phyloP scores from a whole-genome alignment of 768 basidiomycete genomes.

The Macrolepiota albuminosa region DNA sequence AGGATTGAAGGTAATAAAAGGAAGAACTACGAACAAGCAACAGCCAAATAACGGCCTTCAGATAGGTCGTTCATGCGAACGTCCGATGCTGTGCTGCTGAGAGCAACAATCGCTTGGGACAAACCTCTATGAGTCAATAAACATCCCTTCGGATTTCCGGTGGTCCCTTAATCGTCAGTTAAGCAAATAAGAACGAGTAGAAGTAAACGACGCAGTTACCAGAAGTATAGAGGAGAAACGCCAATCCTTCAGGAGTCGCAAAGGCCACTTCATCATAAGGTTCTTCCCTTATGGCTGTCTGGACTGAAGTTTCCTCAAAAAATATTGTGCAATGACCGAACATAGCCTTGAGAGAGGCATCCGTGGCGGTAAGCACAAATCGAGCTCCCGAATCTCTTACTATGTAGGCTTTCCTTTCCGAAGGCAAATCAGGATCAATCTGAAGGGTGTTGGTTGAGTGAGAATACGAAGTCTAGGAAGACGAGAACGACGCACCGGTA shows the following conservation, averaged over 20 bases:
- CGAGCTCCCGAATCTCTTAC: slow-evolving; percentile 35
- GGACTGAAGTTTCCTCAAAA: slow-evolving; percentile 20
- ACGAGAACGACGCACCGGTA: slow-evolving; percentile 33
- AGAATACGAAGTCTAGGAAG: not conserved
- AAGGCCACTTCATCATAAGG: slow-evolving; percentile 21
- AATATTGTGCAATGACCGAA: slow-evolving; percentile 22
- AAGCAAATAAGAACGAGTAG: not conserved
- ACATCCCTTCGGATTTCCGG: slow-evolving; percentile 49
- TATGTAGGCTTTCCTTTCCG: slow-evolving; percentile 41
- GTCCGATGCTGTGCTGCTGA: slow-evolving; percentile 26
- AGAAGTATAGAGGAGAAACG: slow-evolving; percentile 48
- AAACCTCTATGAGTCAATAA: slow-evolving; percentile 31
- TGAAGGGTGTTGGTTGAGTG: slow-evolving; percentile 14
- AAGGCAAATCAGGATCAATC: slow-evolving; percentile 48
- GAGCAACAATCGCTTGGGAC: slow-evolving; percentile 26
- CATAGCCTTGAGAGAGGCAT: slow-evolving; percentile 15
- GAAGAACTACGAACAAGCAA: slow-evolving; percentile 23
- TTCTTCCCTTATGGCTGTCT: slow-evolving; percentile 24
- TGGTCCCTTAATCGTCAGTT: slow-evolving; percentile 32
- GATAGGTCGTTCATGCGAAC: slow-evolving; percentile 26
- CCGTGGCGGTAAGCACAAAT: slow-evolving; percentile 33
- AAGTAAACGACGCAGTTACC: slow-evolving; percentile 21
- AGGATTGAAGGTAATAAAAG: not conserved
- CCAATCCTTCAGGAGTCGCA: slow-evolving; percentile 26
- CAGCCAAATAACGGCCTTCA: slow-evolving; percentile 40